Evolutionary conservation across 2,329 filamentous ascomycete genomes (phyloP), one percentile per base, ranked within the genome.

Genomic region (Fusarium sp.): DNA sequence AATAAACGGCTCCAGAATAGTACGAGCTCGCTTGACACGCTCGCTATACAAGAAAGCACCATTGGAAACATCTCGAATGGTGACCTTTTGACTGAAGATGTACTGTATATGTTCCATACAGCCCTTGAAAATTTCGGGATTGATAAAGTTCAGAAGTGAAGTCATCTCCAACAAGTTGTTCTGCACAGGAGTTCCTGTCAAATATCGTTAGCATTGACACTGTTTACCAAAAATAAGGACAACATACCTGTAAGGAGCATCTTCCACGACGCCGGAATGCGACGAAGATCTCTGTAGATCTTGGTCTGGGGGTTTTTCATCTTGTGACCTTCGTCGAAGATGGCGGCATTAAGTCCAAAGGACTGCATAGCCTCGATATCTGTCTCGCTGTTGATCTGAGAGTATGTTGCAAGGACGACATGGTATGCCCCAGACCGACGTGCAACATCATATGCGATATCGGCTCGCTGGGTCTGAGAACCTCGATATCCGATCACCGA

Each of bases 271-370:
- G 93, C 90, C 0, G 87, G 87, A 56, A 99, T 94, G 37, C 88
- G 86, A 75, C 92, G 89, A 54, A 98, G 84, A 64, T 92, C 90
- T 74, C 89, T 88, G 79, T 98, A 98, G 8, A 93, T 86, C 55
- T 92, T 89, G 0, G 94, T 97, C 48, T 90, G 89, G 4, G 91
- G 90, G 77, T 97, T 98, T 81, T 97, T 97, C 78, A 99, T 83
- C 75, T 93, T 90, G 80, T 99, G 96, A 0, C 95, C 96, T 80
- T 99, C 96, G 76, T 99, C 96, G 75, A 94, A 99, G 13, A 99
- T 90, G 72, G 86, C 86, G 2, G 84, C 82, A 61, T 87, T 84
- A 8, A 87, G 82, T 11, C 80, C 73, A 48, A 88, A 79, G 10
- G 79, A 80, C 41, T 82, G 81, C 72, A 89, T 81, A 41, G 84